Evolutionary conservation across 176 grass and related monocot genomes (phyloP).

Genomic region (Tillandsia fasciculata): DNA sequence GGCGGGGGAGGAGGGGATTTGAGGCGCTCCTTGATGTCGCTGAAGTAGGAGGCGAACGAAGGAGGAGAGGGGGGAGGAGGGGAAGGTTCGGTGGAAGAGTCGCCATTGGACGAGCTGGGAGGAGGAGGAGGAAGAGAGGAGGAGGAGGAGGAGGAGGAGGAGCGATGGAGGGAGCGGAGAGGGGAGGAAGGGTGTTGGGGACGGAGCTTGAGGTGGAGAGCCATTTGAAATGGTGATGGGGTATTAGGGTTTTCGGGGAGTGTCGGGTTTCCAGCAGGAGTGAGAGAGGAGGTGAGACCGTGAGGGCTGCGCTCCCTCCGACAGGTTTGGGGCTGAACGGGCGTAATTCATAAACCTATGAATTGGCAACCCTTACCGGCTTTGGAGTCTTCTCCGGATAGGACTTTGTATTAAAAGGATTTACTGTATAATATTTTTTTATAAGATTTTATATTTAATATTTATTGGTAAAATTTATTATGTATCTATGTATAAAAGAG

Average conservation of each 20-base stretch:
- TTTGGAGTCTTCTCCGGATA: too few species aligned
- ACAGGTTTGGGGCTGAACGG: too few species aligned
- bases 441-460: too few species aligned
- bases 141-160: background rate
- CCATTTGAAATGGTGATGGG: background rate
- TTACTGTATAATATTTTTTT: too few species aligned
- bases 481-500: too few species aligned
- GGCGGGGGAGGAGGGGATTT: background rate
- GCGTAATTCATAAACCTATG: too few species aligned
- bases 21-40: conserved; percentile 6
- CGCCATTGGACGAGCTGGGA: background rate
- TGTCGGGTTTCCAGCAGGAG: too few species aligned
- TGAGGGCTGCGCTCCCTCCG: too few species aligned
- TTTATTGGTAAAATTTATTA: too few species aligned
- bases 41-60: conserved; percentile 5
- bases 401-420: too few species aligned
- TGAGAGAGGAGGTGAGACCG: too few species aligned
- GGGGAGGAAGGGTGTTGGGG: background rate
- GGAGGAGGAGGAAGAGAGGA: background rate
- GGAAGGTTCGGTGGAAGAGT: background rate
- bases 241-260: background rate
- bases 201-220: conserved; percentile 17
- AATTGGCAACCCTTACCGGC: too few species aligned
- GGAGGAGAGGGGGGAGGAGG: background rate
- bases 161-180: background rate